Conservation (phyloP, 768 basidiomycete genomes). For the Xerocomellus intermedius region DNA sequence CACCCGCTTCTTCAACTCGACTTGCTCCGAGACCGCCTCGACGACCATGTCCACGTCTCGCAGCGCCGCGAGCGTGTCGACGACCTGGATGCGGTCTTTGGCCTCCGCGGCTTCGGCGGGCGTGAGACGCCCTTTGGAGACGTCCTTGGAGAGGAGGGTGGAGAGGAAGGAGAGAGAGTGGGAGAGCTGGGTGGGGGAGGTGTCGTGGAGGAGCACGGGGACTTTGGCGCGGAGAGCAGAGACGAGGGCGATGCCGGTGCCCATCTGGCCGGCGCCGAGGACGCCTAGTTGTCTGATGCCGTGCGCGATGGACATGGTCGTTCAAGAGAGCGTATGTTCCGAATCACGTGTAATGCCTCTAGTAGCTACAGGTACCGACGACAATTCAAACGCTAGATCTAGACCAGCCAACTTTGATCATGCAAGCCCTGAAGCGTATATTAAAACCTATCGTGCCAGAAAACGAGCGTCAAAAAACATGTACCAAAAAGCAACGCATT, state of each 20-base stretch:
- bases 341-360: slow-evolving; percentile 14
- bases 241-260: slow-evolving; percentile 89
- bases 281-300: slow-evolving; percentile 76
- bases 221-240: slow-evolving; percentile 83
- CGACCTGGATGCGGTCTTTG: slow-evolving; percentile 58
- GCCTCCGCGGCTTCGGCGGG: slow-evolving; percentile 72
- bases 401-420: slow-evolving; percentile 19
- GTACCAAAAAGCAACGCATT: slow-evolving; percentile 17
- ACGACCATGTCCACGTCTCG: slow-evolving; percentile 88
- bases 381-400: slow-evolving; percentile 13
- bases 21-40: slow-evolving; percentile 89
- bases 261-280: slow-evolving; percentile 86
- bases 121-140: slow-evolving; percentile 75
- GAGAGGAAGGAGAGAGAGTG: slow-evolving; percentile 75
- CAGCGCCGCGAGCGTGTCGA: slow-evolving; percentile 58
- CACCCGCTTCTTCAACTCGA: slow-evolving; percentile 73
- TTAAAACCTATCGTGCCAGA: slow-evolving; percentile 8
- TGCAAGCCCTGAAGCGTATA: slow-evolving; percentile 12
- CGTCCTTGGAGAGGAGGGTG: slow-evolving; percentile 85
- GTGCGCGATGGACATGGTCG: slow-evolving; percentile 50
- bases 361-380: slow-evolving; percentile 1
- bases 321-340: neutral
- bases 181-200: slow-evolving; percentile 67
- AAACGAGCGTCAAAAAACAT: slow-evolving; percentile 17
- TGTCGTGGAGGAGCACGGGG: slow-evolving; percentile 83